Percentiles rank a stretch among this genome's conserved stretches.
These are phyloP conservation scores for Acer yangbiense DNA, from an alignment of 345 rosid species.

Conservation along the genomic window DNA sequence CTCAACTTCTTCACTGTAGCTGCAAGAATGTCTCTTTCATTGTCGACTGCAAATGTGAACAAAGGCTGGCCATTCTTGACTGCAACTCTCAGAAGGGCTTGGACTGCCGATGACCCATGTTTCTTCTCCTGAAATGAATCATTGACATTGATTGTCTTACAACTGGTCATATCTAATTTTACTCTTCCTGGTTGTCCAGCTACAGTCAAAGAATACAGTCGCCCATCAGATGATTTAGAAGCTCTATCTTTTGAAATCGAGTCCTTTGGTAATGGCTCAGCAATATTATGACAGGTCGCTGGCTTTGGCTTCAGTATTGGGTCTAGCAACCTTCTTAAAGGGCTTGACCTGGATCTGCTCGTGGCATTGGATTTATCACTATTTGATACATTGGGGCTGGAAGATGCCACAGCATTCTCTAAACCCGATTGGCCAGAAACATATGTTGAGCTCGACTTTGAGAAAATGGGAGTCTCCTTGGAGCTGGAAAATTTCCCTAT, in stretches of 20 bases:
- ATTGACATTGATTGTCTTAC: constrained; percentile 34
- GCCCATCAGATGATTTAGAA: constrained; percentile 34
- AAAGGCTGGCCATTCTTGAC: constrained; percentile 83
- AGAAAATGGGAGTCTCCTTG: constrained; percentile 40
- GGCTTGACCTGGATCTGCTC: constrained; percentile 69
- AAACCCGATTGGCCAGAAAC: constrained; percentile 43
- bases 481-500: constrained; percentile 52
- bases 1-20: constrained; percentile 63
- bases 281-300: constrained; percentile 36
- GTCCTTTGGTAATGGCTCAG: constrained; percentile 44
- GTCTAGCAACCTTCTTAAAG: constrained; percentile 80
- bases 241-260: constrained; percentile 35
- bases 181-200: constrained; percentile 38
- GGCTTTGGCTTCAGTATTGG: constrained; percentile 71
- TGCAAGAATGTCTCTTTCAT: constrained; percentile 68
- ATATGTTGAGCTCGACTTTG: constrained; percentile 31
- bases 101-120: constrained; percentile 46
- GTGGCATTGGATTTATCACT: constrained; percentile 37
- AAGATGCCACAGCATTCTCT: constrained; percentile 43
- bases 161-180: constrained; percentile 40
- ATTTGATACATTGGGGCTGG: constrained; percentile 30
- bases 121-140: constrained; percentile 50
- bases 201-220: constrained; percentile 33
- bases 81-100: constrained; percentile 84
- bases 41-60: constrained; percentile 84